Conservation (phyloP, 1,284 basidiomycete species). For the Jaminaea rosea region DNA sequence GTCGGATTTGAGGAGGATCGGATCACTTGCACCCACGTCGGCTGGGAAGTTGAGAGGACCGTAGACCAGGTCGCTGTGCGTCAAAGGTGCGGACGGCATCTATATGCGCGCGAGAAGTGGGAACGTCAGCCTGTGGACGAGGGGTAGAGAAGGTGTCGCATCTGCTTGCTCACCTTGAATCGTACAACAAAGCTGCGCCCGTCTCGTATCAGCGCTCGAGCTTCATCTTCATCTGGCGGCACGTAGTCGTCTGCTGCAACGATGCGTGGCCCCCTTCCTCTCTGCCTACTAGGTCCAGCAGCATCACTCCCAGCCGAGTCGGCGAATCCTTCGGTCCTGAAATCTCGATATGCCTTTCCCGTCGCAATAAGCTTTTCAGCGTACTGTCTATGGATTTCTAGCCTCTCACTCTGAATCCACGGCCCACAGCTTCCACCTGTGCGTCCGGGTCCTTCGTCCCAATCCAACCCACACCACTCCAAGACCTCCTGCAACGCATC, state of each 20-base stretch:
- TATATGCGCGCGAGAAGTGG: not conserved
- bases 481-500: constrained; percentile 68
- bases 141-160: not conserved
- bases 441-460: constrained; percentile 69
- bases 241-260: constrained; percentile 67
- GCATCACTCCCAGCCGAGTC: not conserved
- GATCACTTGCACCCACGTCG: constrained; percentile 61
- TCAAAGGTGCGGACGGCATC: not conserved
- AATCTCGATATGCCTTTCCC: constrained; percentile 87
- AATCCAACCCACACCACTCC: constrained; percentile 84
- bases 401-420: constrained; percentile 65
- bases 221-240: constrained; percentile 69
- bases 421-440: constrained; percentile 63
- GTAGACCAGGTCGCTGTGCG: constrained; percentile 63
- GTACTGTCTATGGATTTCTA: constrained; percentile 71
- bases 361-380: constrained; percentile 68
- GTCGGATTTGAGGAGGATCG: constrained; percentile 84
- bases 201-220: constrained; percentile 60
- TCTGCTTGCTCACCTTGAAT: constrained; percentile 60
- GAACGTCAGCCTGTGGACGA: constrained; percentile 1
- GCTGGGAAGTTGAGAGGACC: constrained; percentile 58
- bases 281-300: not conserved
- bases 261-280: constrained; percentile 54
- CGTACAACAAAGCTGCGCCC: constrained; percentile 75
- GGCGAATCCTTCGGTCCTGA: constrained; percentile 55